Evolutionary conservation across 306 rosid genomes (phyloP).

Genomic region (Rosa lucieae): DNA sequence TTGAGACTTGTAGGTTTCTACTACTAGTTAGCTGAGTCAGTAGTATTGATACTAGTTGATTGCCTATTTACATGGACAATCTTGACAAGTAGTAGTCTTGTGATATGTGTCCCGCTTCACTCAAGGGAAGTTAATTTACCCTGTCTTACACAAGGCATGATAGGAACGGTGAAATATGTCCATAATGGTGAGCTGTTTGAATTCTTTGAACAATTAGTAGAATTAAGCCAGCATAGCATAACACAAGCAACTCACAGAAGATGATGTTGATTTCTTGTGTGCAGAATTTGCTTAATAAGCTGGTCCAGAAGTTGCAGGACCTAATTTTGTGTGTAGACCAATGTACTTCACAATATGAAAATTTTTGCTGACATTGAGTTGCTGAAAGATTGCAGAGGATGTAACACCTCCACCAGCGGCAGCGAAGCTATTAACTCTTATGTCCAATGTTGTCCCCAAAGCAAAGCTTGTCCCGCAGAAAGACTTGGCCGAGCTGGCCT

Average conservation of each 20-base stretch:
- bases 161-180: background rate
- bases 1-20: background rate
- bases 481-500: slow-evolving; percentile 60
- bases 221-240: background rate
- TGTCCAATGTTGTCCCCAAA: slow-evolving; percentile 69
- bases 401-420: slow-evolving; percentile 64
- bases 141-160: background rate
- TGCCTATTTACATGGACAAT: background rate
- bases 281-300: background rate
- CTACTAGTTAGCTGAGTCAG: background rate
- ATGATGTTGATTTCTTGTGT: background rate
- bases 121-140: background rate
- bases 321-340: background rate
- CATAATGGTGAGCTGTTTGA: background rate
- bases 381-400: slow-evolving; percentile 75
- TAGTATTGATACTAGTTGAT: background rate
- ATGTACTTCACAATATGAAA: background rate
- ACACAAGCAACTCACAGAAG: background rate
- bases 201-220: background rate
- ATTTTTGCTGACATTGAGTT: slow-evolving; percentile 46
- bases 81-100: background rate
- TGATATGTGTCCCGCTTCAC: background rate
- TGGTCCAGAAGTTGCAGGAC: background rate
- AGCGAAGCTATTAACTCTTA: slow-evolving; percentile 46
- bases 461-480: slow-evolving; percentile 72